These are phyloP conservation scores for Neoascochyta sp. DNA, from an alignment of 2,329 filamentous ascomycete species.

Conservation along the genomic window DNA sequence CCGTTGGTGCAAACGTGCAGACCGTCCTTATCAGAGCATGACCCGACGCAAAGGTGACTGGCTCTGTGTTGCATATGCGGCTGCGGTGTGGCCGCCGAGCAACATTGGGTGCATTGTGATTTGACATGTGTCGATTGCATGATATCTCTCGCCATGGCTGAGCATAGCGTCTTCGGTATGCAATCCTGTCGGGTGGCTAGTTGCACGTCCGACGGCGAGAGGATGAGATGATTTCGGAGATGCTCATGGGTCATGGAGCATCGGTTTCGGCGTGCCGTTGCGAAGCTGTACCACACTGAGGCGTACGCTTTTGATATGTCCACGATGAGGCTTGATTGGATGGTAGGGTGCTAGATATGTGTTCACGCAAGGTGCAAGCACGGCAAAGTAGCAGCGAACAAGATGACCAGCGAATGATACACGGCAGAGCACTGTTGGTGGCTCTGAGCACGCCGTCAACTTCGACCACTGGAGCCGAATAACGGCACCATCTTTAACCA, in stretches of 20 bases:
- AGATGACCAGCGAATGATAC: background rate
- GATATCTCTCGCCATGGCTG: slow-evolving; percentile 1
- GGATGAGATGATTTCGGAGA: too few species aligned
- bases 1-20: slow-evolving; percentile 22
- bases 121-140: slow-evolving; percentile 4
- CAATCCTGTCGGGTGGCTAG: background rate
- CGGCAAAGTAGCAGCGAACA: slow-evolving; percentile 1
- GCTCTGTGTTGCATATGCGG: slow-evolving; percentile 11
- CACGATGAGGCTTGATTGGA: too few species aligned
- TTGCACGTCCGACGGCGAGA: too few species aligned
- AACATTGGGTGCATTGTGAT: slow-evolving; percentile 1
- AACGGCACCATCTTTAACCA: slow-evolving; percentile 10
- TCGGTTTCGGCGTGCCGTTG: too few species aligned
- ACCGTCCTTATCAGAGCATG: slow-evolving; percentile 33
- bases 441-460: slow-evolving; percentile 5
- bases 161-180: background rate
- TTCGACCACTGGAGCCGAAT: too few species aligned
- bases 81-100: slow-evolving; percentile 8
- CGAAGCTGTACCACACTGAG: too few species aligned
- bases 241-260: too few species aligned
- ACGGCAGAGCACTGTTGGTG: slow-evolving; percentile 3
- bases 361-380: too few species aligned
- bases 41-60: too few species aligned
- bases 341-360: too few species aligned
- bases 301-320: too few species aligned